Conservation (phyloP, 2,329 filamentous ascomycete genomes). For the Penicillium corylophilum region DNA sequence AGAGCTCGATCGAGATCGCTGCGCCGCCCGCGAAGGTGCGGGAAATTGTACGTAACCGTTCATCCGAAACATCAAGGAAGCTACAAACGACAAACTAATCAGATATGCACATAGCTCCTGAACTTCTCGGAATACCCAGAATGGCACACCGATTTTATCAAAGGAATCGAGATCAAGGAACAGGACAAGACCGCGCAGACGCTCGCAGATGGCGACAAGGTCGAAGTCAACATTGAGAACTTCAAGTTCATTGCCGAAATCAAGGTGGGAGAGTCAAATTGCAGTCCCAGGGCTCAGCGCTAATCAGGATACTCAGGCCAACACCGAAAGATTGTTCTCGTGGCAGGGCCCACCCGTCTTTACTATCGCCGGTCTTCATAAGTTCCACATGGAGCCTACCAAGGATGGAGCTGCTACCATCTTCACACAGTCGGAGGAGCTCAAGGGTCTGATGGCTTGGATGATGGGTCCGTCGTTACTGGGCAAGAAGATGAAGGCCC, state of each 20-base stretch:
- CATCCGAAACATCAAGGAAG: background rate
- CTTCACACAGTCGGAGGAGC: constrained; percentile 25
- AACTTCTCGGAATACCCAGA: constrained; percentile 26
- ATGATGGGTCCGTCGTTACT: constrained; percentile 23
- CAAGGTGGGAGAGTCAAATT: background rate
- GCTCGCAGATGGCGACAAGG: constrained; percentile 11
- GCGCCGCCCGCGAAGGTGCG: constrained; percentile 27
- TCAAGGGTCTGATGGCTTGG: constrained; percentile 21
- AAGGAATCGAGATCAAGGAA: constrained; percentile 18
- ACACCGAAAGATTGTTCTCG: constrained; percentile 23
- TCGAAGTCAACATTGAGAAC: constrained; percentile 17
- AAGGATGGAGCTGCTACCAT: constrained; percentile 25
- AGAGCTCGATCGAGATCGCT: constrained; percentile 25
- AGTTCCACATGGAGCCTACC: constrained; percentile 23
- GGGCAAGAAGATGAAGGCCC: constrained; percentile 21
- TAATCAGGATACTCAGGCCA: constrained; percentile 13
- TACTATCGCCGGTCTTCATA: constrained; percentile 25
- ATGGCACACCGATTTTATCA: constrained; percentile 28
- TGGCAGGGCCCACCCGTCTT: constrained; percentile 32
- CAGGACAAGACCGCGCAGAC: constrained; percentile 14
- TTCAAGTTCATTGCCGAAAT: constrained; percentile 15
- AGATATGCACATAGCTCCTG: constrained; percentile 17
- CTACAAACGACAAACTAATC: background rate
- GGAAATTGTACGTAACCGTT: constrained; percentile 22
- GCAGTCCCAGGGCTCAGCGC: background rate